Conservation (phyloP, 805 yeast species). For the Monosporozyma yasuniensis region DNA sequence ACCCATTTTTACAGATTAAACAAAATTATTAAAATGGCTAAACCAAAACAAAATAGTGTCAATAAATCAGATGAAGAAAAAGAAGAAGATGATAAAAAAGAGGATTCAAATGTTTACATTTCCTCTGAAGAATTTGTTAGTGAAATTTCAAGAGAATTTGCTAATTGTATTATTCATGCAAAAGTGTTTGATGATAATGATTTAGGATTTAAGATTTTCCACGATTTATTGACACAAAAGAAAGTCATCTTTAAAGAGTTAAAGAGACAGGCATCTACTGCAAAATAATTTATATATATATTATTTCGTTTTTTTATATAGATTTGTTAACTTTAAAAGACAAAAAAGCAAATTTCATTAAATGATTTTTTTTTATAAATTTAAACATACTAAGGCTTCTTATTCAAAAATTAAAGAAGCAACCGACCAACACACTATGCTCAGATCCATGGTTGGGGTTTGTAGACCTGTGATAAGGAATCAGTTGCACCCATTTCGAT, state of each 20-base stretch:
- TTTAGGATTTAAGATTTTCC: slow-evolving; percentile 48
- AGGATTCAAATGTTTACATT: slow-evolving; percentile 8
- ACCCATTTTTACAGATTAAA: slow-evolving; percentile 65
- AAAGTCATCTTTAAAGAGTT: slow-evolving; percentile 59
- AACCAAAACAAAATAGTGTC: slow-evolving; percentile 14
- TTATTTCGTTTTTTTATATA: neutral
- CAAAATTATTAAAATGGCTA: slow-evolving; percentile 40
- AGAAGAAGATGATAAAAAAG: neutral
- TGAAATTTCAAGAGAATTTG: slow-evolving; percentile 57
- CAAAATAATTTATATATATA: neutral
- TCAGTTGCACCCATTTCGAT: neutral
- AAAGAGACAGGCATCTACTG: slow-evolving; percentile 26
- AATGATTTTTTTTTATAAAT: neutral
- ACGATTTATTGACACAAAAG: slow-evolving; percentile 53
- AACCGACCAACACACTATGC: neutral
- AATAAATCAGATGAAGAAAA: no score
- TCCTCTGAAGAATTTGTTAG: slow-evolving; percentile 32
- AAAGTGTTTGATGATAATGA: slow-evolving; percentile 46
- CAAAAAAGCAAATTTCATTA: neutral
- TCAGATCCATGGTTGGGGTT: neutral
- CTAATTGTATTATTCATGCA: slow-evolving; percentile 44
- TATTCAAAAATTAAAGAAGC: neutral
- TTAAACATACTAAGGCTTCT: neutral
- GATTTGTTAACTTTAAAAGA: neutral
- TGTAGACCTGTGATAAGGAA: neutral